These are phyloP conservation scores for Antitrichia curtipendula DNA, from an alignment of 225 moss, liverwort and hornwort species.

Conservation along the genomic window DNA sequence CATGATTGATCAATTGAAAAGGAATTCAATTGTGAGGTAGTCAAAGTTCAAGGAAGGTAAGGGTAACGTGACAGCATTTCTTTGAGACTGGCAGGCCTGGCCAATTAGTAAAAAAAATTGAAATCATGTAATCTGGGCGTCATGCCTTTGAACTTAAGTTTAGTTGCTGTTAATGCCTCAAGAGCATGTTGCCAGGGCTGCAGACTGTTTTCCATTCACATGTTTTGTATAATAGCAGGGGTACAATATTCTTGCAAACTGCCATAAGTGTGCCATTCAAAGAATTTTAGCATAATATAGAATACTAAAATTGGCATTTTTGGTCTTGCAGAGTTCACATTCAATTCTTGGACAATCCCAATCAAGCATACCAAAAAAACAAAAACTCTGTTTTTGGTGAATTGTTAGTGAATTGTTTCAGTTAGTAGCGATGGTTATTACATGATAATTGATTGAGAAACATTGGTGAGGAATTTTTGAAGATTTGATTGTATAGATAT, in stretches of 20 bases:
- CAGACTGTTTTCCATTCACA: background rate
- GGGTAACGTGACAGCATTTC: background rate
- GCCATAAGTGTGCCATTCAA: background rate
- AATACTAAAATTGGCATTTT: background rate
- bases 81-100: background rate
- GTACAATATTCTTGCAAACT: background rate
- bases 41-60: too few relatives aligned
- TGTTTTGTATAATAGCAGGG: background rate
- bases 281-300: background rate
- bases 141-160: background rate
- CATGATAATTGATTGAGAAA: background rate
- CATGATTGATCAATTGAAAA: background rate
- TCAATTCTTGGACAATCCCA: background rate
- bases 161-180: background rate
- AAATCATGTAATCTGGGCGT: background rate
- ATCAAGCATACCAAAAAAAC: background rate
- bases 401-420: too few relatives aligned
- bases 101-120: background rate
- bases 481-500: background rate
- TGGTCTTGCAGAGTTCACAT: background rate
- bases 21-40: background rate
- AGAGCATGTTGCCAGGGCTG: background rate
- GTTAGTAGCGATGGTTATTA: fast-evolving
- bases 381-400: background rate
- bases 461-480: background rate